These are phyloP conservation scores for Allomyces javanicus DNA, from an alignment of 192 early-diverging fungal species.

Conservation along the genomic window DNA sequence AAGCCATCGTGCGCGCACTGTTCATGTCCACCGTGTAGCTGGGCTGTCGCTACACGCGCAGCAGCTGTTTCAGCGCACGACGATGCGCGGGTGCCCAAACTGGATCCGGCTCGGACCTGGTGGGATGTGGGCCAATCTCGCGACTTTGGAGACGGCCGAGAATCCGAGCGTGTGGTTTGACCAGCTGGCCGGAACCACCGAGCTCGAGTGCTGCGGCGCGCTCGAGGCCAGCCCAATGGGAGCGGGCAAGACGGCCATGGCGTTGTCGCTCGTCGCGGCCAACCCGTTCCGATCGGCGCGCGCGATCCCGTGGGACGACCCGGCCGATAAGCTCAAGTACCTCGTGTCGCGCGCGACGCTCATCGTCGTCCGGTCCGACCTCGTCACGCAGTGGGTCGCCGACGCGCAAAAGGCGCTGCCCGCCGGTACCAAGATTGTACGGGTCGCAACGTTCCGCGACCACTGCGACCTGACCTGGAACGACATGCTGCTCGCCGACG, in stretches of 20 bases:
- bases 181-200: not conserved
- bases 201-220: not conserved
- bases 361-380: not conserved
- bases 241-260: not conserved
- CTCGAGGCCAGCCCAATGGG: not conserved
- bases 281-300: not conserved
- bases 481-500: not conserved
- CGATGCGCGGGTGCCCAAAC: too few species aligned
- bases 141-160: not conserved
- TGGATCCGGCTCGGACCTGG: not conserved
- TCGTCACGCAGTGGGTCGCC: not conserved
- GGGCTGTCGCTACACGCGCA: not conserved
- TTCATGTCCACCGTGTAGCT: not conserved
- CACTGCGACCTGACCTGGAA: not conserved
- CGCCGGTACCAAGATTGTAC: not conserved
- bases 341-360: not conserved
- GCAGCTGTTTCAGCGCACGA: too few species aligned
- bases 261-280: not conserved
- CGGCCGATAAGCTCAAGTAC: not conserved
- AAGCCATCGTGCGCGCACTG: not conserved
- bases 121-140: not conserved
- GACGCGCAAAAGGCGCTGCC: not conserved
- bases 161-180: not conserved
- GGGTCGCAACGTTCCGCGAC: not conserved
- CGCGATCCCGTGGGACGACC: not conserved